Base-by-base conservation (phyloP, 306 rosid species). In the Spatholobus suberectus region DNA sequence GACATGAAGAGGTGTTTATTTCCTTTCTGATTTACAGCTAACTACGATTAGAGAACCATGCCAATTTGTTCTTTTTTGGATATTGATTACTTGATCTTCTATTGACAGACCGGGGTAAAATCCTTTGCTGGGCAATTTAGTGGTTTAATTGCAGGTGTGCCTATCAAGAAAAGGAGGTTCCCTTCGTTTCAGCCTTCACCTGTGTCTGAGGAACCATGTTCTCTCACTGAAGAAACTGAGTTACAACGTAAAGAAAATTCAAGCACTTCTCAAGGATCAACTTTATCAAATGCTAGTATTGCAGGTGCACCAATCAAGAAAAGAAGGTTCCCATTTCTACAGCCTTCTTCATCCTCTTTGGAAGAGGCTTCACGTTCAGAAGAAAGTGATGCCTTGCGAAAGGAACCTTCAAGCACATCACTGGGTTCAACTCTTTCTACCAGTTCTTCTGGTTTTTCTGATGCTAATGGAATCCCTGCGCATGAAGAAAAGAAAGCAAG, bases 121-220 rank as follows among this genome's bases (percentile, higher is more conserved):
- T 88, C 96, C 73, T 76, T 74, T 82, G 85, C 80, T 72, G 88
- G 90, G 88, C 89, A 89, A 40, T 76, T 86, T 88, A 88, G 92
- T 90, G 92, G 87, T 90, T 93, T 90, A 85, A 81, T 85, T 89
- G 91, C 96, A 88, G 95, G 94, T 89, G 92, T 96, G 75, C 99
- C 99, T 44, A 94, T 96, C 87, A 96, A 96, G 96, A 96, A 96
- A 87, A 90, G 99, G 86, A 88, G 92, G 86, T 93, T 88, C 75
- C 96, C 91, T 4, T 37, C 88, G 72, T 67, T 85, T 79, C 85
- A 67, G 38, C 84, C 94, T 43, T 88, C 99, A 3, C 89, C 99
- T 66, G 79, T 85, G 71, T 66, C 91, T 81, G 91, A 88, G 79
- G 99, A 87, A 63, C 75, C 84, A 4, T 83, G 81, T 73, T 75